Conservation (phyloP, 768 basidiomycete species). For the Tylopilus felleus region DNA sequence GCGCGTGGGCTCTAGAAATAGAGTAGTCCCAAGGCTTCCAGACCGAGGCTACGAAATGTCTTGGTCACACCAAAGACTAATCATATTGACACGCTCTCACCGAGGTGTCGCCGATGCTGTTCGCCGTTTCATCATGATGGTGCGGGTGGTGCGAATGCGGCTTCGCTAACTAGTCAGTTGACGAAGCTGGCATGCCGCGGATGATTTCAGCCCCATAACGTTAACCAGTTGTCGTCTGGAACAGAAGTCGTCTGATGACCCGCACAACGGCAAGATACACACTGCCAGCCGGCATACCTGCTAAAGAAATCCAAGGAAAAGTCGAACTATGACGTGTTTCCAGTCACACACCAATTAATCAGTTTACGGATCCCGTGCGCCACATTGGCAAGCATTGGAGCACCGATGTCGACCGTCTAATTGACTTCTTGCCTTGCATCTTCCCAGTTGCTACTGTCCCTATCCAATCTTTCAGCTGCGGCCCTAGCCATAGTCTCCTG, state of each 20-base stretch:
- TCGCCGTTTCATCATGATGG: neutral
- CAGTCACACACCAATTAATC: neutral
- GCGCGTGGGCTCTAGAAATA: neutral
- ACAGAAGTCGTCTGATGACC: neutral
- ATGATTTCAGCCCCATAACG: neutral
- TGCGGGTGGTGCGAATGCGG: neutral
- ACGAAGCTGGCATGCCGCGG: neutral
- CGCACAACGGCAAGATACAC: neutral
- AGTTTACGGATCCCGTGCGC: neutral
- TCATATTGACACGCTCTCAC: no score
- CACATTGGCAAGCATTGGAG: neutral
- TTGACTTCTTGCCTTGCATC: neutral
- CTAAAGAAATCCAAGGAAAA: neutral
- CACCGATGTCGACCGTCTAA: neutral
- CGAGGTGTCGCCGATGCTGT: neutral
- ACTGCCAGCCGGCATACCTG: neutral
- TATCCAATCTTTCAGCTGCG: neutral
- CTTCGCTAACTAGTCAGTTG: neutral
- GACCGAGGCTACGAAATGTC: neutral
- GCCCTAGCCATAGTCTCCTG: neutral
- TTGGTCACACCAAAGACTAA: neutral
- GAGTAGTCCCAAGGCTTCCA: neutral
- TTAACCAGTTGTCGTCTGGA: neutral
- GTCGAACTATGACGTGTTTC: neutral
- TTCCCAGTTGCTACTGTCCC: neutral